Conservation (phyloP, 139 green algal species). For the Chlorella sp. region DNA sequence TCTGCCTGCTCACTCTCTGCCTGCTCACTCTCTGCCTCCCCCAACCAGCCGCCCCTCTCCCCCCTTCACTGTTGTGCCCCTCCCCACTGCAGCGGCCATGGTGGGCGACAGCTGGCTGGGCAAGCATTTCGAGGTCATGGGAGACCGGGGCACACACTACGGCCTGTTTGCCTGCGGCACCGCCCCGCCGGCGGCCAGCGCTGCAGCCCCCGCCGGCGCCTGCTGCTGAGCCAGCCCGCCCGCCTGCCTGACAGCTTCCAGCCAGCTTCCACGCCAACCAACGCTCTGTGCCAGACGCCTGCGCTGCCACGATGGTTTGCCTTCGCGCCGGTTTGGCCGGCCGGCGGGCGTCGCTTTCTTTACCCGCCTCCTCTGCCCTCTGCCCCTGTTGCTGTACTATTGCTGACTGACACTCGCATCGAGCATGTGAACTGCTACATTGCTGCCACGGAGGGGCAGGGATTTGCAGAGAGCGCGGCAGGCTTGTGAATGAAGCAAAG, state of each 20-base stretch:
- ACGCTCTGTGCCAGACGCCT: background rate
- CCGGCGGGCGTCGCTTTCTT: too few species aligned
- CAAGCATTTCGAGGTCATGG: slow-evolving; percentile 79
- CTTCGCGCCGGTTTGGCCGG: background rate
- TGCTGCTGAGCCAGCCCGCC: slow-evolving; percentile 39
- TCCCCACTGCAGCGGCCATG: slow-evolving; percentile 77
- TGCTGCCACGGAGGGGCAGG: too few species aligned
- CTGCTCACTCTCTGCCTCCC: background rate
- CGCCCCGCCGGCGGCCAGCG: background rate
- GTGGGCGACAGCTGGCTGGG: slow-evolving; percentile 85
- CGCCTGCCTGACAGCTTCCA: background rate
- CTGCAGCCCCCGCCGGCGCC: slow-evolving; percentile 18
- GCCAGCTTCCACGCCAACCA: too few species aligned
- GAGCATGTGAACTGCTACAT: too few species aligned
- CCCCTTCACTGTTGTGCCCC: background rate
- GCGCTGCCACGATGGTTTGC: background rate
- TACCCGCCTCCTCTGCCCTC: background rate
- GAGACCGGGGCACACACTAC: slow-evolving; percentile 77
- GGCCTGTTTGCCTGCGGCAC: slow-evolving; percentile 66
- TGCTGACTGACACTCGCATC: too few species aligned
- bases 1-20: background rate
- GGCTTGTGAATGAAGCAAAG: too few species aligned
- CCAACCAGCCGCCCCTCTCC: background rate
- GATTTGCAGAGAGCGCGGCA: too few species aligned
- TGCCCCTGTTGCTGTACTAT: background rate